Evolutionary conservation across 2,329 filamentous ascomycete genomes (phyloP).

Genomic region (Neoarthrinium moseri): DNA sequence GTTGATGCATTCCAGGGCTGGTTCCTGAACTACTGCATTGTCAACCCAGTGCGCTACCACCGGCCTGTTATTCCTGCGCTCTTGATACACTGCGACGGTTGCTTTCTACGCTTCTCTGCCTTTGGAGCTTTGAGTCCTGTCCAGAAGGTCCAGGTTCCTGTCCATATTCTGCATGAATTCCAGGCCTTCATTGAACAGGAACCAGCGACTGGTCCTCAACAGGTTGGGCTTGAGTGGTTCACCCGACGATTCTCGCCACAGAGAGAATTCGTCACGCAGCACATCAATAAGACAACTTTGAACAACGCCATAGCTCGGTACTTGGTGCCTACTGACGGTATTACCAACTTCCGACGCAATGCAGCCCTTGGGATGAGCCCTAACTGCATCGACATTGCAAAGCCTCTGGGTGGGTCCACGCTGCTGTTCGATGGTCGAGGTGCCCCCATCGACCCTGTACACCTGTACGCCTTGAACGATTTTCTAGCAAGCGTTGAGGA

Average conservation of each 20-base stretch:
- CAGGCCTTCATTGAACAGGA: not conserved
- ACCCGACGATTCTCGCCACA: slow-evolving; percentile 2
- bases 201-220: not conserved
- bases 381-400: not conserved
- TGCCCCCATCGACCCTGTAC: slow-evolving; percentile 3
- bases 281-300: not conserved
- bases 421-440: slow-evolving; percentile 9
- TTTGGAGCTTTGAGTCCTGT: not conserved
- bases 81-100: slow-evolving; percentile 11
- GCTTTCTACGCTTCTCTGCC: not conserved
- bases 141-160: slow-evolving; percentile 2
- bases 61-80: slow-evolving; percentile 6
- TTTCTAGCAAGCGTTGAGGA: slow-evolving; percentile 4
- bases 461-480: slow-evolving; percentile 10
- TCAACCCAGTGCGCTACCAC: slow-evolving; percentile 7
- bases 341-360: not conserved
- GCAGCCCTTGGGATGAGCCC: not conserved
- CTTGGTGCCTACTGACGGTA: not conserved
- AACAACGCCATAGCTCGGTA: slow-evolving; percentile 9
- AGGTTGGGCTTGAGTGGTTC: slow-evolving; percentile 13
- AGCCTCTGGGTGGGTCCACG: slow-evolving; percentile 6
- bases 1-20: slow-evolving; percentile 11
- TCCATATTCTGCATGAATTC: not conserved
- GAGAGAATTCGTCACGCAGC: not conserved
- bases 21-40: slow-evolving; percentile 10